Conservation (phyloP, 108 stramenopile species). For the Conticribra guillardii region DNA sequence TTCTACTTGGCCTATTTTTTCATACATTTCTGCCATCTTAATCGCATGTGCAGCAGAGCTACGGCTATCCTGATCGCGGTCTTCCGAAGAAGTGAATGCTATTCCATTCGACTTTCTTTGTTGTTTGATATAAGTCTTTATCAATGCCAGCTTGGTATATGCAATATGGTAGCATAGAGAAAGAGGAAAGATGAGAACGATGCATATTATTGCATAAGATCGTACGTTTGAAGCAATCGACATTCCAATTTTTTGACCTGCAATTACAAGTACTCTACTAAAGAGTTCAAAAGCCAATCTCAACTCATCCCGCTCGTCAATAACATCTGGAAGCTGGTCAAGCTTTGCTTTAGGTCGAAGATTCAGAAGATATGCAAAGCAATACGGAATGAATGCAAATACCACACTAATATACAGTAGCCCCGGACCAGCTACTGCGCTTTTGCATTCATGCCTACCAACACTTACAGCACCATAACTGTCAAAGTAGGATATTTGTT, state of each 20-base stretch:
- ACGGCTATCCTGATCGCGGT: conserved; percentile 11
- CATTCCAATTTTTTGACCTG: conserved; percentile 24
- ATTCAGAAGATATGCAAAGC: conserved; percentile 34
- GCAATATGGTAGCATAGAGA: conserved; percentile 23
- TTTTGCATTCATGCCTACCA: conserved; percentile 21
- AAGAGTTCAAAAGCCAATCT: neutral
- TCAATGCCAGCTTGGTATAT: conserved; percentile 17
- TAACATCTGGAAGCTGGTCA: conserved; percentile 28
- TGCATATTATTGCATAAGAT: conserved; percentile 20
- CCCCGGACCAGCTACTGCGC: conserved; percentile 13
- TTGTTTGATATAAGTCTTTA: neutral
- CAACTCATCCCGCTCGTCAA: conserved; percentile 25
- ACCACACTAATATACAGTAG: conserved; percentile 9
- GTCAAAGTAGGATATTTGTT: conserved; percentile 17
- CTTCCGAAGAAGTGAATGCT: neutral
- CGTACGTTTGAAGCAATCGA: conserved; percentile 13
- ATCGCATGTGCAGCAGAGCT: conserved; percentile 34
- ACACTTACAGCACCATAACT: neutral
- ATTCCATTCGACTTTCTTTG: no score
- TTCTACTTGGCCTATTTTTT: conserved; percentile 32
- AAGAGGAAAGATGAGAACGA: conserved; percentile 18
- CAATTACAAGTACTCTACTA: conserved; percentile 12
- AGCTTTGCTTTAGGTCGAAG: conserved; percentile 26
- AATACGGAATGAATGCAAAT: conserved; percentile 18
- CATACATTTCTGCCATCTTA: conserved; percentile 45